phyloP scores from a whole-genome alignment of 805 yeast genomes.

The Cyberlindnera euphorbiae region DNA sequence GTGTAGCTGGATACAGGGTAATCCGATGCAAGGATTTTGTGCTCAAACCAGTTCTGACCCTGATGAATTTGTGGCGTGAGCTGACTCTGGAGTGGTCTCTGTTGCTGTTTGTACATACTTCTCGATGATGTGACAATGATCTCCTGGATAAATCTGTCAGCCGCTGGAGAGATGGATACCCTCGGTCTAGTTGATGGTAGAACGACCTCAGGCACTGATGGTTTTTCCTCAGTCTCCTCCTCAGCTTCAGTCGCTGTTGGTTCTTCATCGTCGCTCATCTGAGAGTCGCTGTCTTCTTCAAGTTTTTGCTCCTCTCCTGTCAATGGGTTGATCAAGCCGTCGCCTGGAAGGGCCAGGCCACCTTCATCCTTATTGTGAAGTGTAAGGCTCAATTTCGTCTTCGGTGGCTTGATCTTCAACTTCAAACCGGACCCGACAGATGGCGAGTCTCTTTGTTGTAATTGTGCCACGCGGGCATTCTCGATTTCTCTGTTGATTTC shows the following conservation, averaged over 20 bases:
- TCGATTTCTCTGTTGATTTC: conserved; percentile 21
- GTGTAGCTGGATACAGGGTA: conserved; percentile 36
- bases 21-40: conserved; percentile 32
- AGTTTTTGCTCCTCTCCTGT: conserved; percentile 8
- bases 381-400: conserved; percentile 12
- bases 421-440: conserved; percentile 4
- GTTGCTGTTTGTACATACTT: conserved; percentile 25
- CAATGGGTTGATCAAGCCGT: conserved; percentile 6
- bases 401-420: conserved; percentile 15
- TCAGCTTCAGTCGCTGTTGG: conserved; percentile 6
- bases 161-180: conserved; percentile 5
- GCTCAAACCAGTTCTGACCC: conserved; percentile 33
- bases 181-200: conserved; percentile 14
- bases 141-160: conserved; percentile 25
- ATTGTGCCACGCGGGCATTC: conserved; percentile 9
- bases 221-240: conserved; percentile 3
- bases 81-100: conserved; percentile 15
- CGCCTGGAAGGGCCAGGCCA: conserved; percentile 8
- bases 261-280: background rate
- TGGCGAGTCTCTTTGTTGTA: conserved; percentile 13
- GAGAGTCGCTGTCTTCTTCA: conserved; percentile 6
- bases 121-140: conserved; percentile 29
- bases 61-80: conserved; percentile 15
- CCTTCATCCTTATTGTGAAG: conserved; percentile 9
- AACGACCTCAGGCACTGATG: conserved; percentile 1